Evolutionary conservation across 352 stramenopile species (phyloP).

Genomic region (Globisporangium paroecandrum): DNA sequence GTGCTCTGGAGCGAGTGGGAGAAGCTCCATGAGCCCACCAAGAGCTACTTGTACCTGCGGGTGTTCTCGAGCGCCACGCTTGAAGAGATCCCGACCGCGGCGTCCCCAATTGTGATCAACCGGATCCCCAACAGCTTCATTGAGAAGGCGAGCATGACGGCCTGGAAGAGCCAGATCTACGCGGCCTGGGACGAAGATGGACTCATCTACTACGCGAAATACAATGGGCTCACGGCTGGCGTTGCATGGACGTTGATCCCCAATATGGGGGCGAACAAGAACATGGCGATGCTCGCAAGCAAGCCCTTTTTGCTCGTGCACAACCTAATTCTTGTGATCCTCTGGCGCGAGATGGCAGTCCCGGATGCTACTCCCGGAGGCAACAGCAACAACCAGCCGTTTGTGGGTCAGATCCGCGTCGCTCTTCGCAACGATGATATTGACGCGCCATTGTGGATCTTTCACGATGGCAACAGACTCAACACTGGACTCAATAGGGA

Average conservation of each 20-base stretch:
- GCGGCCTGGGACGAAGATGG: slow-evolving; percentile 73
- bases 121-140: slow-evolving; percentile 48
- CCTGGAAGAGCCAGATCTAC: slow-evolving; percentile 52
- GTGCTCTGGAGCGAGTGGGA: slow-evolving; percentile 70
- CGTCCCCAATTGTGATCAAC: slow-evolving; percentile 33
- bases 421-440: slow-evolving; percentile 48
- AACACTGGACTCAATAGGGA: slow-evolving; percentile 50
- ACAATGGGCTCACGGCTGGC: slow-evolving; percentile 34
- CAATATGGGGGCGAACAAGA: slow-evolving; percentile 61
- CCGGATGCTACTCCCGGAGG: background rate
- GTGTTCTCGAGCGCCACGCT: slow-evolving; percentile 47
- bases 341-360: slow-evolving; percentile 50
- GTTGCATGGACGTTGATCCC: slow-evolving; percentile 57
- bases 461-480: slow-evolving; percentile 57
- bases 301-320: slow-evolving; percentile 47
- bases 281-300: slow-evolving; percentile 45
- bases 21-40: slow-evolving; percentile 23
- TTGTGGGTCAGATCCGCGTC: slow-evolving; percentile 53
- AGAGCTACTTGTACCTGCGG: slow-evolving; percentile 52
- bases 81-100: slow-evolving; percentile 23
- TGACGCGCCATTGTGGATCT: slow-evolving; percentile 61
- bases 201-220: slow-evolving; percentile 49
- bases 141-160: slow-evolving; percentile 33
- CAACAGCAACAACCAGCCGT: slow-evolving; percentile 7
- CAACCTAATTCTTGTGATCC: slow-evolving; percentile 52